Evolutionary conservation across 805 yeast species (phyloP).

Genomic region (Metschnikowia rubicola): DNA sequence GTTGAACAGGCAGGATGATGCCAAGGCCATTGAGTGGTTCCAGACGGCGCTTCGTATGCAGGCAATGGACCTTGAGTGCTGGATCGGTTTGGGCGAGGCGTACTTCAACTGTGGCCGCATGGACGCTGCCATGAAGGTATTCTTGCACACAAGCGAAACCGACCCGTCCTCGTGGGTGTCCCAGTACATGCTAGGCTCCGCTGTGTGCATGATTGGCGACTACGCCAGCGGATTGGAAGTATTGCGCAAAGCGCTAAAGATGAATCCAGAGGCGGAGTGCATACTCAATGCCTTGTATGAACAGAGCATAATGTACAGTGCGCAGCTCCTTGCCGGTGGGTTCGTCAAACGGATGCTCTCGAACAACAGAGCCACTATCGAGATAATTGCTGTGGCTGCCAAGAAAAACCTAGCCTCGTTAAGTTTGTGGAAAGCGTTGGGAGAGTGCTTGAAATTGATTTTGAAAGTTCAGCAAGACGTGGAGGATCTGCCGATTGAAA

Average conservation of each 20-base stretch:
- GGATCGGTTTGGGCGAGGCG: constrained; percentile 98
- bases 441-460: constrained; percentile 54
- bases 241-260: constrained; percentile 40
- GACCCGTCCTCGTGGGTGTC: constrained; percentile 59
- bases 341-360: constrained; percentile 63
- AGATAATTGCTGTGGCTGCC: constrained; percentile 38
- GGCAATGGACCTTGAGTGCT: constrained; percentile 67
- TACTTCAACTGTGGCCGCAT: constrained; percentile 79
- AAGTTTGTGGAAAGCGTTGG: constrained; percentile 63
- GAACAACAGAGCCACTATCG: constrained; percentile 45
- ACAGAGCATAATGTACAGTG: constrained; percentile 53
- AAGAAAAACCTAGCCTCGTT: constrained; percentile 38
- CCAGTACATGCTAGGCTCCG: constrained; percentile 62
- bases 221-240: constrained; percentile 56
- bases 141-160: constrained; percentile 57
- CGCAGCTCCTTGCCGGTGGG: constrained; percentile 52
- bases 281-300: constrained; percentile 52
- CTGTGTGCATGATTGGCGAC: constrained; percentile 60
- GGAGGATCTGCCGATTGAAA: constrained; percentile 44
- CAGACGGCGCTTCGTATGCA: constrained; percentile 78
- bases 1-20: constrained; percentile 66
- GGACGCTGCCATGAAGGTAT: constrained; percentile 84
- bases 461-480: constrained; percentile 53
- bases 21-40: constrained; percentile 81
- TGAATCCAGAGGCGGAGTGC: constrained; percentile 47